These are phyloP conservation scores for Parascedosporium putredinis DNA, from an alignment of 2,329 filamentous ascomycete genomes.

Conservation along the genomic window DNA sequence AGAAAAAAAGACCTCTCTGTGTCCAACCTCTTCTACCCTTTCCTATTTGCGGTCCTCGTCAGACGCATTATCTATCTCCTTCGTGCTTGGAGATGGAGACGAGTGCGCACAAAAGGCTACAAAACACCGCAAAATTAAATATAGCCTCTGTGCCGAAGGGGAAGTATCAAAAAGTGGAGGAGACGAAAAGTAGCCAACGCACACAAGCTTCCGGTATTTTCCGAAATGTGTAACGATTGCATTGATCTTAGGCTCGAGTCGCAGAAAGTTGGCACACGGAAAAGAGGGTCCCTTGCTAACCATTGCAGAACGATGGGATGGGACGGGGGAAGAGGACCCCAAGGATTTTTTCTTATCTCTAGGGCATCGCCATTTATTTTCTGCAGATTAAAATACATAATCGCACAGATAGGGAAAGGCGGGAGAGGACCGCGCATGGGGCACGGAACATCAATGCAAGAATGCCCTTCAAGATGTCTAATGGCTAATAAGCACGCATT, in stretches of 20 bases:
- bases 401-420: slow-evolving; percentile 20
- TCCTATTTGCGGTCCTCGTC: too few species aligned
- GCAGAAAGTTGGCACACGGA: slow-evolving; percentile 8
- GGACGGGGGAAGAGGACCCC: slow-evolving; percentile 11
- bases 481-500: neutral
- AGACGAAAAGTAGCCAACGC: neutral
- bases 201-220: slow-evolving; percentile 1
- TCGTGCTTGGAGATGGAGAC: too few species aligned
- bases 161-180: slow-evolving; percentile 8
- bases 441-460: neutral
- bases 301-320: neutral
- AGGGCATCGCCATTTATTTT: slow-evolving; percentile 10
- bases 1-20: too few species aligned
- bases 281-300: neutral
- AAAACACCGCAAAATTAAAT: neutral
- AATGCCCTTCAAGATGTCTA: neutral
- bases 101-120: neutral
- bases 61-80: too few species aligned
- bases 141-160: neutral
- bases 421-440: neutral
- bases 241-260: neutral
- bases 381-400: slow-evolving; percentile 29
- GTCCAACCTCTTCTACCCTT: too few species aligned
- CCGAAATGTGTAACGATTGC: neutral
- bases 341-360: slow-evolving; percentile 24